Conservation (phyloP, 345 rosid genomes). For the Pistacia integerrima region DNA sequence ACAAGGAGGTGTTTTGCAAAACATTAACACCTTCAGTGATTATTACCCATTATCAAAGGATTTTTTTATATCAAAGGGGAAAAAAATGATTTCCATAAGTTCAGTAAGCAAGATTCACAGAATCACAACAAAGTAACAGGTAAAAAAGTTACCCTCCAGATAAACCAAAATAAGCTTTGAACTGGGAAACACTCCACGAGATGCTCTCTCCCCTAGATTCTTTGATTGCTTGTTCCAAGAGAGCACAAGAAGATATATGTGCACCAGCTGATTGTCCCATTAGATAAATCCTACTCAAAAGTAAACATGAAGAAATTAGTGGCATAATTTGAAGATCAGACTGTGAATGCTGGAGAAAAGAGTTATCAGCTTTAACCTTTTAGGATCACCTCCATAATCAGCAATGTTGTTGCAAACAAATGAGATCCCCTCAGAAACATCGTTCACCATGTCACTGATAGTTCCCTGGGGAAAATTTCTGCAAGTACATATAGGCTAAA, state of each 20-base stretch:
- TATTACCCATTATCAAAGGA: neutral
- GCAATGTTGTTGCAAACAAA: slow-evolving; percentile 75
- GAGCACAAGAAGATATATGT: slow-evolving; percentile 91
- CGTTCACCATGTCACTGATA: slow-evolving; percentile 83
- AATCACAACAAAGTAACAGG: slow-evolving; percentile 3
- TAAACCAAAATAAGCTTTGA: slow-evolving; percentile 87
- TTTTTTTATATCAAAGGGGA: neutral
- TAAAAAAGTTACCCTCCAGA: slow-evolving; percentile 76
- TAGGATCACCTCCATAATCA: slow-evolving; percentile 91
- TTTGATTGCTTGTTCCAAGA: slow-evolving; percentile 84
- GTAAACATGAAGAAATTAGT: slow-evolving; percentile 23
- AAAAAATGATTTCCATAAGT: slow-evolving; percentile 8
- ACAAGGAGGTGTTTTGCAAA: neutral
- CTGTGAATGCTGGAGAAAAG: neutral
- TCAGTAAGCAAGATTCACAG: slow-evolving; percentile 1
- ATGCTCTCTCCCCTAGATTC: slow-evolving; percentile 62
- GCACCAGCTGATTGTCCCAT: slow-evolving; percentile 99
- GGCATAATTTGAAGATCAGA: slow-evolving; percentile 18
- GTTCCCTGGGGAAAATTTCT: slow-evolving; percentile 99
- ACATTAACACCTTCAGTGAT: neutral
- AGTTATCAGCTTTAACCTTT: slow-evolving; percentile 46
- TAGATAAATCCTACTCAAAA: slow-evolving; percentile 67
- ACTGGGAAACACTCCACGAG: slow-evolving; percentile 80
- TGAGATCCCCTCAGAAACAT: slow-evolving; percentile 82
- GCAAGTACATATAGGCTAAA: slow-evolving; percentile 24